A percentile compares a stretch with the other conserved stretches of the same genome.
phyloP scores from a whole-genome alignment of 768 basidiomycete genomes.

The Leccinum barrowsii region DNA sequence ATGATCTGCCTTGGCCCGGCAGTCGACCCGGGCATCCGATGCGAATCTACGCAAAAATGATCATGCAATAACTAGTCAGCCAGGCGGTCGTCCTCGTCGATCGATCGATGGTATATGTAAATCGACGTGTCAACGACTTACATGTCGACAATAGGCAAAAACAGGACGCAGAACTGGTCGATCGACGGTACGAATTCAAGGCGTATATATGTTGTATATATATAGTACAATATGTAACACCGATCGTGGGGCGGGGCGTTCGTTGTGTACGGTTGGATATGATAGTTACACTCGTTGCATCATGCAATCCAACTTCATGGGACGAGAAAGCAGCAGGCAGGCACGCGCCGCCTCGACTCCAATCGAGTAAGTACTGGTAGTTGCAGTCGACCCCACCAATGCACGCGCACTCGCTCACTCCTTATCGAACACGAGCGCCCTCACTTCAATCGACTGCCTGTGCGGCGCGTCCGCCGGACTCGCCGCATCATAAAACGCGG shows the following conservation, averaged over 20 bases:
- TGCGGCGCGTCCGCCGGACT: constrained; percentile 31
- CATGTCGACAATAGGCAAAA: background rate
- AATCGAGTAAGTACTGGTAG: no score
- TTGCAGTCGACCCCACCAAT: background rate
- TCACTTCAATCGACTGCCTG: constrained; percentile 40
- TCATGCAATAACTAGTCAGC: background rate
- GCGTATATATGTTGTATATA: no score
- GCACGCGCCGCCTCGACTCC: no score
- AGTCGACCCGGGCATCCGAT: background rate
- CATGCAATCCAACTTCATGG: no score
- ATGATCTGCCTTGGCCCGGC: background rate
- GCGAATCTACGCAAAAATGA: background rate
- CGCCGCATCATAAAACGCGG: constrained; percentile 35
- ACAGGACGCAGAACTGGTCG: background rate
- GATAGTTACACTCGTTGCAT: no score
- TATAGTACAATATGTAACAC: no score
- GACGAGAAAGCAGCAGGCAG: no score
- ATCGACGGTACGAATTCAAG: background rate
- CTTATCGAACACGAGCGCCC: constrained; percentile 37
- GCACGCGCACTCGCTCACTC: constrained; percentile 16
- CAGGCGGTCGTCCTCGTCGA: background rate
- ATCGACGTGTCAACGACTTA: background rate
- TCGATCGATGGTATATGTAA: background rate
- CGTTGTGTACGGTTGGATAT: no score
- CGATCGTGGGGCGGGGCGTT: no score